Conservation (phyloP, 768 basidiomycete genomes). For the Sutorius australiensis region DNA sequence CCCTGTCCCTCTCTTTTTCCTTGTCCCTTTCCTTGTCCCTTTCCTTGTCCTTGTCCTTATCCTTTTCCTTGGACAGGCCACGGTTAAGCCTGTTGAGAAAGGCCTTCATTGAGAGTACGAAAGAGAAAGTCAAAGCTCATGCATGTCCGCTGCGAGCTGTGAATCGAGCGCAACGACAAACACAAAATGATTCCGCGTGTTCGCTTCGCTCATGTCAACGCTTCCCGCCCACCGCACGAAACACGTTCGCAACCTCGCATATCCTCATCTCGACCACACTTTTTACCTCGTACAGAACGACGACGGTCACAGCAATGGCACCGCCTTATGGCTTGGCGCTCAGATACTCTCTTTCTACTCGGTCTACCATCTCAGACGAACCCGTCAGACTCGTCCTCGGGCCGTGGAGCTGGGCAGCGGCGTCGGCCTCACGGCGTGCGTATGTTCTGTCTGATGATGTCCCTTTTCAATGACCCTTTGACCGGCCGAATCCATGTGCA, state of each 20-base stretch:
- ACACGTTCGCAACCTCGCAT: conserved; percentile 48
- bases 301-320: conserved; percentile 70
- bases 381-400: conserved; percentile 27
- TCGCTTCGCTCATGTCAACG: not conserved
- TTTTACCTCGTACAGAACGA: conserved; percentile 56
- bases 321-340: conserved; percentile 79
- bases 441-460: conserved; percentile 12
- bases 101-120: conserved; percentile 62
- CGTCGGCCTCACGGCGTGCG: conserved; percentile 74
- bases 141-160: not conserved
- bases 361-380: conserved; percentile 34
- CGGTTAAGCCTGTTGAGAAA: conserved; percentile 75
- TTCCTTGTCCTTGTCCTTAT: conserved; percentile 46
- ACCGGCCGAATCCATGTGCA: not conserved
- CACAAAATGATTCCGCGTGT: not conserved
- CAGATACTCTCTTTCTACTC: conserved; percentile 71
- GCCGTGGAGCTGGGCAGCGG: conserved; percentile 82
- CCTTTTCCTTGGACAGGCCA: conserved; percentile 58
- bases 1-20: conserved; percentile 21
- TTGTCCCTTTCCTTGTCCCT: conserved; percentile 33
- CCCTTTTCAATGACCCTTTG: not conserved
- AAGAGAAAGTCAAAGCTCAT: not conserved
- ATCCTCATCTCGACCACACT: conserved; percentile 34
- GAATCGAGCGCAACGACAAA: conserved; percentile 1
- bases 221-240: conserved; percentile 64